Evolutionary conservation across 2,329 filamentous ascomycete genomes (phyloP).

Genomic region (Cladophialophora yegresii): DNA sequence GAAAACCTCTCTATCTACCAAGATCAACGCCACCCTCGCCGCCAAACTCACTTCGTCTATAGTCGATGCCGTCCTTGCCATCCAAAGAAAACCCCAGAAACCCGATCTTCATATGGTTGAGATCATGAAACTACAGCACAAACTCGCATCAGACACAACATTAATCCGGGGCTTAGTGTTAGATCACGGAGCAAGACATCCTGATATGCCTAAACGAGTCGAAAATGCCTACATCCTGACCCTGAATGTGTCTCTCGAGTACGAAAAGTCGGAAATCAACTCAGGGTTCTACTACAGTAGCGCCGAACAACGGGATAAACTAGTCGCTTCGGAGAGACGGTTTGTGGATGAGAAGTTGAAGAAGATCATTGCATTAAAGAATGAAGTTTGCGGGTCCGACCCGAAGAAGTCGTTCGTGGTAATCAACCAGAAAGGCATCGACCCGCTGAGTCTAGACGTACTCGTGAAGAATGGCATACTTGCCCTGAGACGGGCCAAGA

Average conservation of each 20-base stretch:
- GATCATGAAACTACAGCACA: constrained; percentile 99
- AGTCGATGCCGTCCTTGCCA: constrained; percentile 92
- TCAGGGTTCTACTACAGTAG: constrained; percentile 98
- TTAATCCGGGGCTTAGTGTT: constrained; percentile 89
- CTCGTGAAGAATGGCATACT: constrained; percentile 98
- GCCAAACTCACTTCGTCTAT: constrained; percentile 91
- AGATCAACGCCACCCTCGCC: constrained; percentile 85
- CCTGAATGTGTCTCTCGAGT: constrained; percentile 94
- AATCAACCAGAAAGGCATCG: constrained; percentile 99
- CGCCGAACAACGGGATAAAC: constrained; percentile 94
- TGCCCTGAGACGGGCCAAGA: constrained; percentile 89
- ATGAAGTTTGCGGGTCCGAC: constrained; percentile 92
- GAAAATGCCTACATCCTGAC: constrained; percentile 95
- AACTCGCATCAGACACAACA: constrained; percentile 91
- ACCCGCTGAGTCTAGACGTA: constrained; percentile 92
- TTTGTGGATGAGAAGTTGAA: constrained; percentile 96
- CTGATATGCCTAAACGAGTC: constrained; percentile 95
- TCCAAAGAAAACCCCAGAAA: constrained; percentile 85
- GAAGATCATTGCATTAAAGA: constrained; percentile 98
- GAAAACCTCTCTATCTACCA: constrained; percentile 90
- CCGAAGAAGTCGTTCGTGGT: constrained; percentile 95
- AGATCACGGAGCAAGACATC: constrained; percentile 93
- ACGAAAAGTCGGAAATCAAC: constrained; percentile 99
- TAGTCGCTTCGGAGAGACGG: constrained; percentile 93
- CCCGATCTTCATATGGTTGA: constrained; percentile 99